These are phyloP conservation scores for Colletotrichum australisinense DNA, from an alignment of 2,329 filamentous ascomycete genomes.

Conservation along the genomic window DNA sequence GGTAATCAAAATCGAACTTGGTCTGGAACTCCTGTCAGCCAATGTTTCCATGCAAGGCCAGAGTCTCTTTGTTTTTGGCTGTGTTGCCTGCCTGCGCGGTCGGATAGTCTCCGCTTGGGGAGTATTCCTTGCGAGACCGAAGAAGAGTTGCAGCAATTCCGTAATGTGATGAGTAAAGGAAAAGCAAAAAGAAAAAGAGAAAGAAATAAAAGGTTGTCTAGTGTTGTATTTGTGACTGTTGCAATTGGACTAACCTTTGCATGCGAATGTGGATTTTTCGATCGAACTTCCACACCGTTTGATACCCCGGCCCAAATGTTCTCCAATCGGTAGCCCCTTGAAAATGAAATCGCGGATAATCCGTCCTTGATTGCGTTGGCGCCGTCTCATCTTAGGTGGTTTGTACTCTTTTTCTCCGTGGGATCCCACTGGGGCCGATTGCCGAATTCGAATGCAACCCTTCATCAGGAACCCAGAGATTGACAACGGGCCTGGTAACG, in stretches of 20 bases:
- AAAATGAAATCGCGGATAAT: not conserved
- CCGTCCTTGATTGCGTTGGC: constrained; percentile 18
- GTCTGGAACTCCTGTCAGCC: constrained; percentile 32
- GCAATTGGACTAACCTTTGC: not conserved
- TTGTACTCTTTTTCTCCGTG: not conserved
- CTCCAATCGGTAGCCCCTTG: not conserved
- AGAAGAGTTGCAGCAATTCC: not conserved
- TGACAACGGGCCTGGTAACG: not conserved
- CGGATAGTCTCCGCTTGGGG: not conserved
- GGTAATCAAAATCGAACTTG: constrained; percentile 29
- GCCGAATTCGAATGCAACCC: not conserved
- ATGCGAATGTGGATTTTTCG: not conserved
- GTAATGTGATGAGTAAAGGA: not conserved
- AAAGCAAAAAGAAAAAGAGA: not conserved
- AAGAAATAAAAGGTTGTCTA: not conserved
- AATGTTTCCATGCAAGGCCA: constrained; percentile 29
- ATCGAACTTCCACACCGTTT: not conserved
- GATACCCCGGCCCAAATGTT: not conserved
- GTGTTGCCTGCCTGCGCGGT: not conserved
- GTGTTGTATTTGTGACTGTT: not conserved
- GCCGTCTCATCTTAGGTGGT: constrained; percentile 21
- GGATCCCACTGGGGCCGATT: not conserved
- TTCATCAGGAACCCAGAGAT: not conserved
- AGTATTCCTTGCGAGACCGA: not conserved
- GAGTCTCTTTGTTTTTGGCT: not conserved